Evolutionary conservation across 75 land plant genomes (phyloP), one percentile per base, ranked within the genome.

Genomic region (Gnetum montanum): DNA sequence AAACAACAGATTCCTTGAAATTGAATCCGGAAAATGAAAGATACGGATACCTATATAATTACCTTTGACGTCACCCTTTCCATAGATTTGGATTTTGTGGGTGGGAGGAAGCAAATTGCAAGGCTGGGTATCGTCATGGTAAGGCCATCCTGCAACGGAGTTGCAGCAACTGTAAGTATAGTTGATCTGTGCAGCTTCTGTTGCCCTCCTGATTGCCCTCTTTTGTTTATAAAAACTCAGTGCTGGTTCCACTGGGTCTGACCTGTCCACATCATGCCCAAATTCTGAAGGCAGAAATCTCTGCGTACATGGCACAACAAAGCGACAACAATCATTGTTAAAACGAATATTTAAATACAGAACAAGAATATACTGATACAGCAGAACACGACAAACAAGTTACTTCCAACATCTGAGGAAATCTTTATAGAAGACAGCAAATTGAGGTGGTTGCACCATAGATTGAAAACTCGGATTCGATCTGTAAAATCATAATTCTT

Each of bases 21-120:
- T n/a, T n/a, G n/a, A n/a, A n/a, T n/a, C n/a, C n/a, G n/a, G n/a
- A n/a, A n/a, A n/a, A n/a, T n/a, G n/a, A n/a, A n/a, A n/a, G n/a
- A n/a, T n/a, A n/a, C n/a, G n/a, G n/a, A n/a, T n/a, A n/a, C n/a
- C n/a, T n/a, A n/a, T n/a, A n/a, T n/a, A n/a, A n/a, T n/a, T 46
- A 72, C 74, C 34, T 45, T 70, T 70, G 18, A 34, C 45, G 34
- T 72, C 44, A 10, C 75, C 75, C 22, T 59, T 49, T n/a, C 75
- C 75, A n/a, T 58, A 61, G 49, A 72, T 49, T 46, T 37, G 36
- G 37, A 72, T 19, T 28, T 38, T n/a, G 31, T 60, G 57, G 4
- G 23, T 20, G 12, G 62, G 62, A 30, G 62, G 62, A 46, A 57
- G 54, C 11, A 61, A 12, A 30, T 25, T 35, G 31, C 46, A 65